Percentiles rank a stretch among this genome's conserved stretches.
phyloP scores from a whole-genome alignment of 1,284 basidiomycete species.

The Gymnopus androsaceus region DNA sequence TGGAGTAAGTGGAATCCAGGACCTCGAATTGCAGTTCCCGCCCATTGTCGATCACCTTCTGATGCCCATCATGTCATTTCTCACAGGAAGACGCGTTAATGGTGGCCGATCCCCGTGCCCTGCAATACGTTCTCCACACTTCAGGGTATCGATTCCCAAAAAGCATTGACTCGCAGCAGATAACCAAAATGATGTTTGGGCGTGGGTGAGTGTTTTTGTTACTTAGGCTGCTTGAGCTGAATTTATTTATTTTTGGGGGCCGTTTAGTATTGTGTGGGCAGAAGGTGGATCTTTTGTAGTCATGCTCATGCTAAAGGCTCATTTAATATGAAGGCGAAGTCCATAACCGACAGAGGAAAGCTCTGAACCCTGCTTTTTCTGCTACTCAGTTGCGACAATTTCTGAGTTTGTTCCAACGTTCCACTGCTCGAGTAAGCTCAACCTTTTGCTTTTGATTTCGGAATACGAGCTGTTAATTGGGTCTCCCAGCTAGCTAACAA shows the following conservation, averaged over 20 bases:
- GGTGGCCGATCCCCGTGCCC: conserved; percentile 9
- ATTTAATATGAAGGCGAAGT: conserved; percentile 5
- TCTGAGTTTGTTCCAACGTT: conserved; percentile 15
- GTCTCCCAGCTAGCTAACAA: conserved; percentile 8
- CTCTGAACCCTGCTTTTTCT: conserved; percentile 25
- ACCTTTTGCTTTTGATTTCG: not conserved
- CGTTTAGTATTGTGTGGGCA: conserved; percentile 13
- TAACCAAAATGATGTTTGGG: conserved; percentile 13
- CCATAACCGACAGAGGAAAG: conserved; percentile 22
- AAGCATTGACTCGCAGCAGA: not conserved
- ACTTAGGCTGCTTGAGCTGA: too few species aligned
- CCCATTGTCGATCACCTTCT: not conserved
- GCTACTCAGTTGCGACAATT: conserved; percentile 15
- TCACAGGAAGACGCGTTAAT: conserved; percentile 13
- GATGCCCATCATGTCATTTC: not conserved
- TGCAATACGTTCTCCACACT: conserved; percentile 11
- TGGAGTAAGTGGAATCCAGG: conserved; percentile 28
- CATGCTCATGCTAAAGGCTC: not conserved
- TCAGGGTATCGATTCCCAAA: conserved; percentile 15
- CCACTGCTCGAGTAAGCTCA: conserved; percentile 9
- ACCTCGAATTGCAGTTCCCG: too few species aligned
- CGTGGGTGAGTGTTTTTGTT: too few species aligned
- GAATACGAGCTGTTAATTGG: not conserved
- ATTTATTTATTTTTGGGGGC: too few species aligned
- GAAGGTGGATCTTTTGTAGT: conserved; percentile 5